Percentiles rank a stretch among this genome's conserved stretches.
Conservation (phyloP, 2,329 filamentous ascomycete genomes). For the Raffaelea deltoideospora region DNA sequence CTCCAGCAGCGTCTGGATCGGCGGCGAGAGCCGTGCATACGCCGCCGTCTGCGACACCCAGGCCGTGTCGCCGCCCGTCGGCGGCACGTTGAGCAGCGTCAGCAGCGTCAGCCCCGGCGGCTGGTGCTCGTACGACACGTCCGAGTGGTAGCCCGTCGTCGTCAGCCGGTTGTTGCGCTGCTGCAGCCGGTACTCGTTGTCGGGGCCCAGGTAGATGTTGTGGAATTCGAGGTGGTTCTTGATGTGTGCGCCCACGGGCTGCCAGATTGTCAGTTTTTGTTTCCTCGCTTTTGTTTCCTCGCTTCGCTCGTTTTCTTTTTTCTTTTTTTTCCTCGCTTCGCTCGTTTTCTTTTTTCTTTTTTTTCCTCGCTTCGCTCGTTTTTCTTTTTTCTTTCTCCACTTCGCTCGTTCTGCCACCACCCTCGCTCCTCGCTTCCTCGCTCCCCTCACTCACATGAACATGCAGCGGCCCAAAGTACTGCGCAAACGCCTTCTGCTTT, state of each 20-base stretch:
- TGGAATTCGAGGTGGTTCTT: constrained; percentile 27
- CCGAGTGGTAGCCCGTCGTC: constrained; percentile 23
- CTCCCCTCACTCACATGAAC: constrained; percentile 17
- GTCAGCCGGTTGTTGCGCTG: constrained; percentile 19
- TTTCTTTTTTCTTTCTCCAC: too few relatives aligned
- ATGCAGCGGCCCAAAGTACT: constrained; percentile 23
- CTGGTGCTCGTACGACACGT: constrained; percentile 27
- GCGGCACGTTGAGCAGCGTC: constrained; percentile 20
- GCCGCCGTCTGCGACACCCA: constrained; percentile 22
- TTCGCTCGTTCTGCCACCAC: background rate
- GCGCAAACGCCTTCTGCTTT: constrained; percentile 21
- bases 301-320: too few relatives aligned
- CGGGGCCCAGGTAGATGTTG: constrained; percentile 29
- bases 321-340: too few relatives aligned
- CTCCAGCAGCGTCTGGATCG: constrained; percentile 20
- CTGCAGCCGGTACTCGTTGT: constrained; percentile 25
- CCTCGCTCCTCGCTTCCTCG: too few relatives aligned
- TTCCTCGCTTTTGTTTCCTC: too few relatives aligned
- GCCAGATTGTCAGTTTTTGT: too few relatives aligned
- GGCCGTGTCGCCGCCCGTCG: constrained; percentile 22
- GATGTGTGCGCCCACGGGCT: constrained; percentile 27
- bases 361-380: too few relatives aligned
- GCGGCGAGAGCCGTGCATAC: constrained; percentile 20
- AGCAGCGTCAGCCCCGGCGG: constrained; percentile 25
- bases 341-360: too few relatives aligned